Base-by-base conservation (phyloP, 164 flowering plant genomes). In the Vitis rotundifolia region DNA sequence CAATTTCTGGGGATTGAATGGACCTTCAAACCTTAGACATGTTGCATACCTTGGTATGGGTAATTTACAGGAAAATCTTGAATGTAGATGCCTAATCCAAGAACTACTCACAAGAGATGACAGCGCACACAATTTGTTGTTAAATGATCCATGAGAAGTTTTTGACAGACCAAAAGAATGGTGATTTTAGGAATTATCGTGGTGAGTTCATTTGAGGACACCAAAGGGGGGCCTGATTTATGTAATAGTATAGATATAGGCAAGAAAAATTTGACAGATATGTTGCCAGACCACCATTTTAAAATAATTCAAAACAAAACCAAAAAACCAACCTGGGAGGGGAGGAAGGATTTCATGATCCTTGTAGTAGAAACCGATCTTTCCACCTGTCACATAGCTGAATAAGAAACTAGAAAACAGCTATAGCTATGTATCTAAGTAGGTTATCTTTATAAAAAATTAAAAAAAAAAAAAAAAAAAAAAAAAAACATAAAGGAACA, bases 341-440 rank as follows among this genome's bases (percentile, higher is more conserved):
- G 99, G 98, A 71, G 99, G 99, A 73, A 91, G 86, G 70, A 95
- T 95, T 82, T 95, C 99, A 82, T 91, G 94, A 70, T 95, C 99
- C 78, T 86, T 93, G 84, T 90, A 95, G 81, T 90, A 93, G 82
- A 95, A 95, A 29, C 99, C 99, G 7, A 93, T 66, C 79, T 89
- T 93, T 47, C 99, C 99, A 83, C 84, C 99, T 95, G 48, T 69
- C 53, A 49, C 22, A 77, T 28, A 56, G 31, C 28, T 63, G n/a
- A 9, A 14, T 44, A 26, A 67, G 64, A 64, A 74, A 59, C 57
- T 29, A 49, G 26, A 65, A 63, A 51, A 14, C 12, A 28, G 9
- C 9, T 56, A 49, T 16, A 9, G 12, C 9, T 37, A 37, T 37
- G 44, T 5, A 37, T 37, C 44, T 37, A 6, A 29, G 3, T n/a